Conservation (phyloP, 2,329 filamentous ascomycete genomes). For the Fusarium drepaniforme region DNA sequence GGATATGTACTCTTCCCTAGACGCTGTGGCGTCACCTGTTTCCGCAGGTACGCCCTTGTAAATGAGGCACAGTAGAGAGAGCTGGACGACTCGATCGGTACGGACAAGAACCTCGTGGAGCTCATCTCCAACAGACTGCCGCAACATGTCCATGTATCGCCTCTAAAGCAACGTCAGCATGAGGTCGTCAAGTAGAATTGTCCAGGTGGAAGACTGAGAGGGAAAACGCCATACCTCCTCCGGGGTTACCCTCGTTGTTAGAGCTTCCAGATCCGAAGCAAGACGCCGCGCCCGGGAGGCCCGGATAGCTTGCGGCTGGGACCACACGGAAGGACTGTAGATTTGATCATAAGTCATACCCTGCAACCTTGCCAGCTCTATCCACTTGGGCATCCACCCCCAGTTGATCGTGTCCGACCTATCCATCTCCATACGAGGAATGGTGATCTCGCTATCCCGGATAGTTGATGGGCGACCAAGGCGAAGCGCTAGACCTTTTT, state of each 20-base stretch:
- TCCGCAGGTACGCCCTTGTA: conserved; percentile 39
- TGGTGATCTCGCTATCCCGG: conserved; percentile 43
- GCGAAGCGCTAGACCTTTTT: conserved; percentile 42
- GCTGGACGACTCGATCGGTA: conserved; percentile 31
- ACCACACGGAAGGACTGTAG: conserved; percentile 41
- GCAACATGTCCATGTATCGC: too few species aligned
- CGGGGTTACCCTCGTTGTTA: not conserved
- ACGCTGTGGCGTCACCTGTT: conserved; percentile 16
- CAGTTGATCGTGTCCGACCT: not conserved
- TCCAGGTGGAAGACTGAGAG: too few species aligned
- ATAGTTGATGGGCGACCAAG: conserved; percentile 42
- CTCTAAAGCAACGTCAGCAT: too few species aligned
- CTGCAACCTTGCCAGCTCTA: conserved; percentile 31
- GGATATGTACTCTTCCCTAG: conserved; percentile 39
- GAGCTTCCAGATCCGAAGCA: conserved; percentile 11
- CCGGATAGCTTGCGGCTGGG: conserved; percentile 31
- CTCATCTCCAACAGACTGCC: not conserved
- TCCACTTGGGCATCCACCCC: conserved; percentile 18
- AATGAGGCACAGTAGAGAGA: conserved; percentile 42
- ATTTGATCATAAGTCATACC: conserved; percentile 44
- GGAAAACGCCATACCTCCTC: too few species aligned
- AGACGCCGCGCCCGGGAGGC: conserved; percentile 25
- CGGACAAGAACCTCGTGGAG: not conserved
- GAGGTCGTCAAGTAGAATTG: too few species aligned
- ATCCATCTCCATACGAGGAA: conserved; percentile 14